Conservation (phyloP, 73 alveolate species). For the Tetrahymena thermophila region DNA sequence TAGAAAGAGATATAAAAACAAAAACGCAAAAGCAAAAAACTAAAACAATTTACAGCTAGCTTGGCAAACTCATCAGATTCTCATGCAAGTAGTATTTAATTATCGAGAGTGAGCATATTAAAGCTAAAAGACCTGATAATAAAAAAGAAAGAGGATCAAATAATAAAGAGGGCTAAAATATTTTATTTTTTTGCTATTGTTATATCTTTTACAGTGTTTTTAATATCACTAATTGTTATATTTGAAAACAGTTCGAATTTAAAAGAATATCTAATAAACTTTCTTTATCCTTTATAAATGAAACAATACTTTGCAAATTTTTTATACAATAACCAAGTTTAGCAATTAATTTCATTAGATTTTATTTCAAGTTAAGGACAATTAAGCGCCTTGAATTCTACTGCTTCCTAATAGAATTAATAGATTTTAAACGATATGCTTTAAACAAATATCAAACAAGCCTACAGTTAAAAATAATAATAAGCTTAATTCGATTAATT, state of each 20-base stretch:
- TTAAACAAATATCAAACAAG: no score
- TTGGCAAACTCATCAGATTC: background rate
- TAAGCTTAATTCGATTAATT: no score
- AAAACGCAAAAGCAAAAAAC: background rate
- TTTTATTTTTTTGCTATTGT: background rate
- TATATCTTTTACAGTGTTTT: background rate
- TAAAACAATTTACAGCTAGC: background rate
- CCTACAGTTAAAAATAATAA: background rate
- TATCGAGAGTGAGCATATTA: background rate
- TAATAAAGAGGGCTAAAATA: background rate
- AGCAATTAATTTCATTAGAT: background rate
- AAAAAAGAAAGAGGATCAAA: background rate
- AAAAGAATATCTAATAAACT: background rate
- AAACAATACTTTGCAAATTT: background rate
- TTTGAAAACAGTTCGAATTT: background rate
- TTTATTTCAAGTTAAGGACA: background rate
- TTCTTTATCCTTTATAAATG: background rate
- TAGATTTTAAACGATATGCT: no score
- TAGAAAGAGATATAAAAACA: background rate
- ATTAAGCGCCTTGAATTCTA: background rate
- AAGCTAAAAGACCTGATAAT: background rate
- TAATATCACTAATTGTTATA: background rate
- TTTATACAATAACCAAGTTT: background rate
- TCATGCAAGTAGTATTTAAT: background rate
- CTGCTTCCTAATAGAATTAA: no score